These are phyloP conservation scores for Linnemannia hyalina DNA, from an alignment of 192 early-diverging fungal species.

Conservation along the genomic window DNA sequence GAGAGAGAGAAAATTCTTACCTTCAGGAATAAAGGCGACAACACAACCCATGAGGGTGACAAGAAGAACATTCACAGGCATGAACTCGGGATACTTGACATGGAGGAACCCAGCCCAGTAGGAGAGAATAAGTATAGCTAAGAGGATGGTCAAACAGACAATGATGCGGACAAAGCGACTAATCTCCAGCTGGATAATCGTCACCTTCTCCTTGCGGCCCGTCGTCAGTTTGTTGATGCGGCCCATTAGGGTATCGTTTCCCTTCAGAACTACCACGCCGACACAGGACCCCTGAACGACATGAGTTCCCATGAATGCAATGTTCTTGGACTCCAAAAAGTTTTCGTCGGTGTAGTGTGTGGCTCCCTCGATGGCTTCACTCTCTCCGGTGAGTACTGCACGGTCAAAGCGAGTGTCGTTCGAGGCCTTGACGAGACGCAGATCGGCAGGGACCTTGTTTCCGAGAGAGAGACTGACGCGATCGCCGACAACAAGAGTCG, in stretches of 20 bases:
- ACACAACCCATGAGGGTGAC: conserved; percentile 68
- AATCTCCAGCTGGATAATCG: conserved; percentile 72
- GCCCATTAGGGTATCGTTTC: conserved; percentile 81
- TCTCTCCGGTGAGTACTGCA: conserved; percentile 81
- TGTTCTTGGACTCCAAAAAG: conserved; percentile 81
- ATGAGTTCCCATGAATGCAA: conserved; percentile 77
- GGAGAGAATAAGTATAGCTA: conserved; percentile 63
- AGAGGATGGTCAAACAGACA: conserved; percentile 59
- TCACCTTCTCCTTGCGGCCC: conserved; percentile 34
- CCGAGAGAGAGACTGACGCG: conserved; percentile 73
- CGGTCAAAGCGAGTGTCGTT: conserved; percentile 82
- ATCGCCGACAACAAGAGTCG: conserved; percentile 81
- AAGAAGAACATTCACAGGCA: conserved; percentile 51
- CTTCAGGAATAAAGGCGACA: conserved; percentile 79
- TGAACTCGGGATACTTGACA: conserved; percentile 61
- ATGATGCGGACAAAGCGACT: conserved; percentile 76
- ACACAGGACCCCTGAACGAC: conserved; percentile 77
- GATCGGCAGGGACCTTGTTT: conserved; percentile 81
- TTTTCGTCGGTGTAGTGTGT: conserved; percentile 75
- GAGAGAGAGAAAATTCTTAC: conserved; percentile 21
- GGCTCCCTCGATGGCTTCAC: conserved; percentile 71
- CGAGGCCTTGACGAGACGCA: conserved; percentile 72
- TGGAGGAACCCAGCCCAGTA: conserved; percentile 70
- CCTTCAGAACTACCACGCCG: conserved; percentile 82
- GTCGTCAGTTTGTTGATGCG: conserved; percentile 70